Percentiles rank a stretch among this genome's conserved stretches.
These are phyloP conservation scores for Lasiosphaeria ovina DNA, from an alignment of 495 filamentous ascomycete genomes.

Conservation along the genomic window DNA sequence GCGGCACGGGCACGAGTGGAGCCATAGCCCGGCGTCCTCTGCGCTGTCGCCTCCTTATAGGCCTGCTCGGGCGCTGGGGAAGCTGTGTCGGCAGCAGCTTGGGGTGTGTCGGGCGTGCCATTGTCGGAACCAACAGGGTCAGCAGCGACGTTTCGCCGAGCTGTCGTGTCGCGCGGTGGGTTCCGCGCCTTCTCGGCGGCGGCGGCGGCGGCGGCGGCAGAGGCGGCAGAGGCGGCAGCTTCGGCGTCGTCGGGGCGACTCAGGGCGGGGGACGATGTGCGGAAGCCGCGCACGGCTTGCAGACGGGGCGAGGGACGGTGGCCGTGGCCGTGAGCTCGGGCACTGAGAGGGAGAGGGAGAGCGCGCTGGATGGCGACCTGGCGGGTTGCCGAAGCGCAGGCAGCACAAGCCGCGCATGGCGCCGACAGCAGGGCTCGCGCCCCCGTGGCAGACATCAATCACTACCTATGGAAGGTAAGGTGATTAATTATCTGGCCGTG, in stretches of 20 bases:
- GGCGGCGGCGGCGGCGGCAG: slow-evolving; percentile 8
- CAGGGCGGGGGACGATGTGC: slow-evolving; percentile 20
- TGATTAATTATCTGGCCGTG: no score
- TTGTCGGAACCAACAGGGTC: background rate
- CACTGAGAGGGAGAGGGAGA: background rate
- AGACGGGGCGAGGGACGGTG: background rate
- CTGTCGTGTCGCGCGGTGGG: background rate
- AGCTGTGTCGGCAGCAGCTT: background rate
- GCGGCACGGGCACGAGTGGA: slow-evolving; percentile 37
- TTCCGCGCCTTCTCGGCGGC: slow-evolving; percentile 6
- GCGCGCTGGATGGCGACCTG: slow-evolving; percentile 15
- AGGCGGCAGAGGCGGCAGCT: background rate
- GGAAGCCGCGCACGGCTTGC: slow-evolving; percentile 15
- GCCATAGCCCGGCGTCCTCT: slow-evolving; percentile 29
- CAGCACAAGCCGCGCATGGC: slow-evolving; percentile 12
- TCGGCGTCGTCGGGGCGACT: slow-evolving; percentile 16
- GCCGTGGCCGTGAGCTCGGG: slow-evolving; percentile 1
- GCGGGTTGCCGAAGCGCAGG: slow-evolving; percentile 12
- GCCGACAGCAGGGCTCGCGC: slow-evolving; percentile 34
- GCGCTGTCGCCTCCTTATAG: slow-evolving; percentile 12
- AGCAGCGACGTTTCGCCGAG: background rate
- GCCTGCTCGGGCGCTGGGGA: background rate
- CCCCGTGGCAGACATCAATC: slow-evolving; percentile 29
- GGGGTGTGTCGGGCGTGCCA: background rate
- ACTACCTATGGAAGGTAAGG: no score